Evolutionary conservation across 352 stramenopile genomes (phyloP).

Genomic region (Phytophthora boehmeriae): DNA sequence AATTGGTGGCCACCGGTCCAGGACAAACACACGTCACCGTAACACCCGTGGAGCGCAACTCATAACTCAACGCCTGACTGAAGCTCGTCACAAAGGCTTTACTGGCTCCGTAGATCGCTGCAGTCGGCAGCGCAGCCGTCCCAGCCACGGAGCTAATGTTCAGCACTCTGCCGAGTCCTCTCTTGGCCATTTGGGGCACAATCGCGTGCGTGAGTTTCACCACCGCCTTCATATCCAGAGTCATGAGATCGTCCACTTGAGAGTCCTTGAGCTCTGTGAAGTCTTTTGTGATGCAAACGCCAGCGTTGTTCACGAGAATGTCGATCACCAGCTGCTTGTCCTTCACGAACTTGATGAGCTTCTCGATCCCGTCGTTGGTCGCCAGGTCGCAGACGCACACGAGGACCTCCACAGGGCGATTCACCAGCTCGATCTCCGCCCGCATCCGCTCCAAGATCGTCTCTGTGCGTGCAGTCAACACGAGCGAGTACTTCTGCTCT

Average conservation of each 20-base stretch:
- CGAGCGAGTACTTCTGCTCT: slow-evolving; percentile 80
- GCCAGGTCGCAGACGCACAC: slow-evolving; percentile 68
- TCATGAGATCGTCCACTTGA: slow-evolving; percentile 68
- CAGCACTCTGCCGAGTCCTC: slow-evolving; percentile 73
- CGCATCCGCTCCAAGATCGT: slow-evolving; percentile 72
- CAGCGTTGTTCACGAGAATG: slow-evolving; percentile 88
- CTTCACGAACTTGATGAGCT: slow-evolving; percentile 58
- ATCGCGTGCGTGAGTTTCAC: slow-evolving; percentile 69
- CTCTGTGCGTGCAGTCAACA: slow-evolving; percentile 67
- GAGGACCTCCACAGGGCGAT: slow-evolving; percentile 60
- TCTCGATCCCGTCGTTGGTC: slow-evolving; percentile 55
- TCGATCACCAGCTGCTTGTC: slow-evolving; percentile 74
- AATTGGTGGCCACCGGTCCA: slow-evolving; percentile 76
- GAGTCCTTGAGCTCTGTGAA: slow-evolving; percentile 49
- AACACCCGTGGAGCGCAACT: slow-evolving; percentile 75
- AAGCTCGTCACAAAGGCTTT: slow-evolving; percentile 83
- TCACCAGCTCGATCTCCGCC: slow-evolving; percentile 74
- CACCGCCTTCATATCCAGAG: slow-evolving; percentile 69
- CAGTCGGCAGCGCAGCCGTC: slow-evolving; percentile 54
- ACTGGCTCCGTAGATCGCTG: slow-evolving; percentile 78
- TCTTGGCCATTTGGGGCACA: slow-evolving; percentile 73
- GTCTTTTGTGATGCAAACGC: slow-evolving; percentile 41
- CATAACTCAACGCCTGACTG: slow-evolving; percentile 81
- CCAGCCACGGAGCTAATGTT: slow-evolving; percentile 80
- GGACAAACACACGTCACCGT: slow-evolving; percentile 83